Percentiles rank a stretch among this genome's conserved stretches.
Evolutionary conservation across 345 rosid species (phyloP).

Genomic region (Citrus sinensis): DVS_A1.0 CM039166.1:21829001-21829500

Average conservation of each 20-base stretch:
- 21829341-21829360: fast-evolving
- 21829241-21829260: too few species aligned
- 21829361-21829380: too few species aligned
- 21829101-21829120: constrained; percentile 52
- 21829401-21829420: fast-evolving
- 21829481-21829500: too few species aligned
- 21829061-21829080: constrained; percentile 59
- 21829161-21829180: too few species aligned
- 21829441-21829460: too few species aligned
- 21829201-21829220: too few species aligned
- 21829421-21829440: too few species aligned
- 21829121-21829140: constrained; percentile 34
- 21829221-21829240: too few species aligned
- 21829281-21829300: fast-evolving
- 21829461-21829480: too few species aligned
- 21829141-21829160: too few species aligned
- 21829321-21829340: fast-evolving
- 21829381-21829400: fast-evolving
- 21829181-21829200: too few species aligned
- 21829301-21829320: fast-evolving
- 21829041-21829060: constrained; percentile 57
- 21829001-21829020: constrained; percentile 44
- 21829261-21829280: fast-evolving
- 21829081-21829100: constrained; percentile 52
- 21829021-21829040: constrained; percentile 52